Base-by-base conservation (phyloP, 768 basidiomycete species). In the Tephrocybe sp. region DNA sequence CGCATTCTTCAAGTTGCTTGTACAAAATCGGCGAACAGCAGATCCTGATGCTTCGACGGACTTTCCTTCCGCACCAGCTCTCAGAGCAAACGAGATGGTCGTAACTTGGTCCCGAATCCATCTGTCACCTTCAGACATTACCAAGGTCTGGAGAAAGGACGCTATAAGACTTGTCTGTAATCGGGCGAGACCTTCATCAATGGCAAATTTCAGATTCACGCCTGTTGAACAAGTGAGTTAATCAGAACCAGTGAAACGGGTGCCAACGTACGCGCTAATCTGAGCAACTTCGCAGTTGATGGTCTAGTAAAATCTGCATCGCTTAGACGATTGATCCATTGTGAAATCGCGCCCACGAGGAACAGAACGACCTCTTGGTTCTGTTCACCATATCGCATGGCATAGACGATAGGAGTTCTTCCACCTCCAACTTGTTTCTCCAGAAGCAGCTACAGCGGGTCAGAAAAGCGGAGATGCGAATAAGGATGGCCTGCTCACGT, bases 111-210 rank as follows among this genome's bases (percentile, higher is more conserved):
- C 77, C 49, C 74, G 72, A 18, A 98, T 79, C 90, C 92, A 97
- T 52, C 81, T 78, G 56, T 95, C 89, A 15, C 95, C 95, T 72
- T 97, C 94, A 49, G 89, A 92, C 95, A 98, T 98, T 58, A 98
- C 83, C 31, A 97, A 72, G 13, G 92, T 92, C 70, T 98, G 95
- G 58, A 98, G 72, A 68, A 95, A 98, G 1, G 91, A 93, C 2
- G 95, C 89, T 43, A 91, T 88, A 39, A 98, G 77, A 61, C 90
- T 86, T 50, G 82, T 87, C 63, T 91, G 87, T 1, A 84, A 81
- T 59, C 81, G 84, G 52, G 87, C 79, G 28, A 96, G 75, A n/a
- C 92, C 92, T 57, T 87, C 85, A 62, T 94, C 90, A 43, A 98
- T 97, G 1, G 93, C 95, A 37, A 93, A 78, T 64, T 95, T 95